A percentile compares a stretch with the other conserved stretches of the same genome.
phyloP scores from a whole-genome alignment of 805 yeast species.

The Barnettozyma populi region DNA sequence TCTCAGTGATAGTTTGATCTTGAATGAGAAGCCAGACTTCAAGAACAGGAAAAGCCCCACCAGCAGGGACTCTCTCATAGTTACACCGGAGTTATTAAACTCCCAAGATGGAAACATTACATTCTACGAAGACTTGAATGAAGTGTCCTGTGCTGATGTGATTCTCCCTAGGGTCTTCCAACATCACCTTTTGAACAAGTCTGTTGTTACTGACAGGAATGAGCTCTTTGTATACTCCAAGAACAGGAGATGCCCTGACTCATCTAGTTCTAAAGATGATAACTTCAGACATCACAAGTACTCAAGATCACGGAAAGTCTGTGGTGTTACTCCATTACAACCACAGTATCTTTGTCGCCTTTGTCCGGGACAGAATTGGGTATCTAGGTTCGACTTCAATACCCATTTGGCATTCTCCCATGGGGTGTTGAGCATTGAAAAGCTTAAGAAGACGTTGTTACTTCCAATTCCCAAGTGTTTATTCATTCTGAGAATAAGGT shows the following conservation, averaged over 20 bases:
- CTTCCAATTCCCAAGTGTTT: conserved; percentile 18
- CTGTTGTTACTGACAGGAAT: conserved; percentile 1
- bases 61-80: background rate
- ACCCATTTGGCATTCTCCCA: conserved; percentile 23
- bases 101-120: conserved; percentile 13
- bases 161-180: conserved; percentile 21
- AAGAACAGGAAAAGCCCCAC: background rate
- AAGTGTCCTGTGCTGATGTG: conserved; percentile 9
- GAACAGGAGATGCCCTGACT: conserved; percentile 17
- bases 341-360: conserved; percentile 21
- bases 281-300: conserved; percentile 9
- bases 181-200: conserved; percentile 13
- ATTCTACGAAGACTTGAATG: conserved; percentile 11
- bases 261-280: conserved; percentile 6
- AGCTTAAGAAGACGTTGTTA: conserved; percentile 1
- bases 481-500: conserved; percentile 9
- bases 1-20: conserved; percentile 1
- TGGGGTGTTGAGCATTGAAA: conserved; percentile 16
- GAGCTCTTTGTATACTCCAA: conserved; percentile 9
- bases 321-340: background rate
- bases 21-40: conserved; percentile 6
- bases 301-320: conserved; percentile 7
- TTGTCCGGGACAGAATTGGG: conserved; percentile 25
- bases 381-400: conserved; percentile 9
- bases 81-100: conserved; percentile 3